phyloP scores from a whole-genome alignment of 2,329 filamentous ascomycete genomes.

The Amauroascus niger region DNA sequence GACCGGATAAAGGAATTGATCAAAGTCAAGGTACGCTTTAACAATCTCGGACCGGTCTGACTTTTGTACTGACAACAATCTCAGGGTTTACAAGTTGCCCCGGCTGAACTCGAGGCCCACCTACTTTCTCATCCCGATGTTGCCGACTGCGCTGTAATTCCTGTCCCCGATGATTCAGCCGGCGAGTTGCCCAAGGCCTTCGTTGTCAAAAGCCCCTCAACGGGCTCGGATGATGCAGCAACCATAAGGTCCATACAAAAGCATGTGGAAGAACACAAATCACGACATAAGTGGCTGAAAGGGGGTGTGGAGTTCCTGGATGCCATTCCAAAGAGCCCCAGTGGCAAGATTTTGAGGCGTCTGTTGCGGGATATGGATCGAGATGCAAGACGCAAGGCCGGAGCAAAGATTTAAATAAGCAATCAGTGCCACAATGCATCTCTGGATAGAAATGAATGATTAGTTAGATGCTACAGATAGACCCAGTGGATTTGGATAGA shows the following conservation, averaged over 20 bases:
- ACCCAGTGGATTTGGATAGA: neutral
- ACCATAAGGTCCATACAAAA: slow-evolving; percentile 45
- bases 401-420: slow-evolving; percentile 52
- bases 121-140: slow-evolving; percentile 64
- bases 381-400: slow-evolving; percentile 53
- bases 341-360: slow-evolving; percentile 54
- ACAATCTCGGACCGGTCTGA: neutral
- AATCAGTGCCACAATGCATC: no score
- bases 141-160: slow-evolving; percentile 70
- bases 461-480: neutral
- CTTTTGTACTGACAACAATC: slow-evolving; percentile 1
- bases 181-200: slow-evolving; percentile 57
- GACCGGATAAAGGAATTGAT: slow-evolving; percentile 73
- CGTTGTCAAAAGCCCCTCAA: slow-evolving; percentile 49
- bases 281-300: slow-evolving; percentile 52
- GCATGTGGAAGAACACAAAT: slow-evolving; percentile 52
- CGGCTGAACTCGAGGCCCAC: slow-evolving; percentile 72
- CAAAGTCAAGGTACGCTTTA: slow-evolving; percentile 57
- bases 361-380: slow-evolving; percentile 65
- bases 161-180: slow-evolving; percentile 53
- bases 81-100: slow-evolving; percentile 71
- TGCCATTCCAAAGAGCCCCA: slow-evolving; percentile 51
- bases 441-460: no score
- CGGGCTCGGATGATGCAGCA: slow-evolving; percentile 45
- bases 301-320: slow-evolving; percentile 52